phyloP scores from a whole-genome alignment of 2,329 filamentous ascomycete genomes.

The Cucurbitaria berberidis region DNA sequence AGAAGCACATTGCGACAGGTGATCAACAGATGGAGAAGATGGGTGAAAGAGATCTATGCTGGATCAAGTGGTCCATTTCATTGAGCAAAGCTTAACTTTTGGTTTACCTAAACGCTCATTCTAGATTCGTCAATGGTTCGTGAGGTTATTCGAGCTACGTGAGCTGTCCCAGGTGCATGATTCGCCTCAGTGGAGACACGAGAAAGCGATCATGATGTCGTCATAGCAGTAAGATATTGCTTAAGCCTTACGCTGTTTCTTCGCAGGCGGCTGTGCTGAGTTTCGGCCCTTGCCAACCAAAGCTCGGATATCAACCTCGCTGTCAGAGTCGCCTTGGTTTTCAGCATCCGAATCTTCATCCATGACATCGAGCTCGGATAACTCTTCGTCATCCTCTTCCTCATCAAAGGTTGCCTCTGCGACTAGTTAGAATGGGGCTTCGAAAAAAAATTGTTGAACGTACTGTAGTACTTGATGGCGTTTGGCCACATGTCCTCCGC shows the following conservation, averaged over 20 bases:
- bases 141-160: neutral
- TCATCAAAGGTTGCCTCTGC: conserved; percentile 64
- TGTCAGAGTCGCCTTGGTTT: conserved; percentile 61
- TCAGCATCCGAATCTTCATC: conserved; percentile 53
- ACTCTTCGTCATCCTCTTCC: conserved; percentile 56
- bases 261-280: conserved; percentile 38
- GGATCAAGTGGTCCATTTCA: neutral
- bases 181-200: neutral
- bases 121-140: neutral
- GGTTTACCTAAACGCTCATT: neutral
- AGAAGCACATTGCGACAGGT: neutral
- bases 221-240: neutral
- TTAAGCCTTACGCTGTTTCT: conserved; percentile 52
- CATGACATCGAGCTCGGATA: conserved; percentile 70
- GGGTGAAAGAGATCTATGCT: neutral
- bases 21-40: neutral
- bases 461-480: conserved; percentile 91
- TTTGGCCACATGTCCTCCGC: conserved; percentile 88
- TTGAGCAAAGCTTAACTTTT: neutral
- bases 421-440: conserved; percentile 45
- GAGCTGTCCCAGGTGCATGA: neutral
- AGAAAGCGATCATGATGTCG: neutral
- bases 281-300: conserved; percentile 58
- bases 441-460: conserved; percentile 48
- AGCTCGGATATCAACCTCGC: conserved; percentile 56